Conservation (phyloP, 495 filamentous ascomycete genomes). For the Talaromyces wortmannii region DNA sequence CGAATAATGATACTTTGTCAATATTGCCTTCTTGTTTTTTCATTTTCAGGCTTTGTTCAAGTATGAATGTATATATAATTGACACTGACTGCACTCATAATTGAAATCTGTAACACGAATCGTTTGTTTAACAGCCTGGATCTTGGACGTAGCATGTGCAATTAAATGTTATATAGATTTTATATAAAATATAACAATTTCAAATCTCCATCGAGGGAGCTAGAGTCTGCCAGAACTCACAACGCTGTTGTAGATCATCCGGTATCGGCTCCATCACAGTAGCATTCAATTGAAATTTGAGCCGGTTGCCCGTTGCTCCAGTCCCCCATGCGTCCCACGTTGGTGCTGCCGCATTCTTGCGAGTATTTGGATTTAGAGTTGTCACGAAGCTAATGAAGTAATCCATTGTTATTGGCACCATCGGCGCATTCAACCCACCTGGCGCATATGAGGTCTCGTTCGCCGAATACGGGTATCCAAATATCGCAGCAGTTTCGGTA, state of each 20-base stretch:
- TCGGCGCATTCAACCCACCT: slow-evolving; percentile 26
- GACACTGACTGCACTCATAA: no score
- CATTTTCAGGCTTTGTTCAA: no score
- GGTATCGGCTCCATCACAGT: slow-evolving; percentile 49
- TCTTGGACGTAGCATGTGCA: no score
- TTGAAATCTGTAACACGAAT: no score
- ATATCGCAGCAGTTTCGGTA: slow-evolving; percentile 55
- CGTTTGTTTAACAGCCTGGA: not conserved
- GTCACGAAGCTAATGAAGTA: slow-evolving; percentile 62
- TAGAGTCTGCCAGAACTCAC: slow-evolving; percentile 31
- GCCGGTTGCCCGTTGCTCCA: slow-evolving; percentile 13
- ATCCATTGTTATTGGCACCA: slow-evolving; percentile 48
- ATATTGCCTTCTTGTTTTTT: no score
- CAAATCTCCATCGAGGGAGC: slow-evolving; percentile 10
- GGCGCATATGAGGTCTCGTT: slow-evolving; percentile 31
- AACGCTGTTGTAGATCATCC: slow-evolving; percentile 29
- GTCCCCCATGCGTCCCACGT: slow-evolving; percentile 33
- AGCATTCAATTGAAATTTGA: slow-evolving; percentile 44
- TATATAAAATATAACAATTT: not conserved
- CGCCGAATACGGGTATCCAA: slow-evolving; percentile 24
- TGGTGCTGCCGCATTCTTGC: slow-evolving; percentile 23
- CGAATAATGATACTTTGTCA: no score
- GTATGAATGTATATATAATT: no score
- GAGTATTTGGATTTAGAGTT: slow-evolving; percentile 51
- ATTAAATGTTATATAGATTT: no score